Conservation (phyloP, 495 filamentous ascomycete species). For the Hypoxylon cercidicola region DNA sequence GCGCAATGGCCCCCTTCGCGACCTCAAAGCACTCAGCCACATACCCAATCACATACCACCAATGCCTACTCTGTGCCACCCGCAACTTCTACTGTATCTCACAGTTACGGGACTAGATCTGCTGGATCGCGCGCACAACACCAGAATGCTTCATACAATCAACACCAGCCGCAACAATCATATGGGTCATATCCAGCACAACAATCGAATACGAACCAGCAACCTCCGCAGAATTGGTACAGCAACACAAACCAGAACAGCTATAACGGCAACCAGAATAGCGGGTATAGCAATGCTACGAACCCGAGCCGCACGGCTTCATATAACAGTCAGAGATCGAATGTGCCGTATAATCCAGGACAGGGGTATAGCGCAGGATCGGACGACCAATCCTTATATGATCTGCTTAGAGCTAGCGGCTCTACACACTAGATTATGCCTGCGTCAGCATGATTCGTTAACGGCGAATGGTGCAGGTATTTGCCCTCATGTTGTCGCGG, state of each 20-base stretch:
- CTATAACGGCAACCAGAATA: slow-evolving; percentile 34
- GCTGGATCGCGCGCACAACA: slow-evolving; percentile 18
- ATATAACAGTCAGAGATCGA: slow-evolving; percentile 35
- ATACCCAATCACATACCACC: slow-evolving; percentile 25
- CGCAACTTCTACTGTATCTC: slow-evolving; percentile 24
- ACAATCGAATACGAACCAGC: slow-evolving; percentile 37
- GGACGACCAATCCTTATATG: slow-evolving; percentile 44
- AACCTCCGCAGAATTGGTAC: slow-evolving; percentile 43
- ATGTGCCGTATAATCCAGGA: slow-evolving; percentile 25
- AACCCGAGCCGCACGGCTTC: slow-evolving; percentile 22
- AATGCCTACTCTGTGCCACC: slow-evolving; percentile 34
- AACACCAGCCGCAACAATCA: slow-evolving; percentile 33
- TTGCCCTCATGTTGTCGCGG: not conserved
- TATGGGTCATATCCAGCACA: slow-evolving; percentile 40
- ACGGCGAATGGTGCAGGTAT: too few relatives aligned
- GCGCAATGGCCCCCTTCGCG: slow-evolving; percentile 43
- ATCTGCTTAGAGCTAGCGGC: slow-evolving; percentile 33
- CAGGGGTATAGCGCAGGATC: slow-evolving; percentile 32
- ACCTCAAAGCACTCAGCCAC: slow-evolving; percentile 26
- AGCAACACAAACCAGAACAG: slow-evolving; percentile 29
- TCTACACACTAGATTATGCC: slow-evolving; percentile 33
- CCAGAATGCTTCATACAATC: slow-evolving; percentile 35
- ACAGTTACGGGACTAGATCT: slow-evolving; percentile 34
- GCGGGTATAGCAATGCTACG: slow-evolving; percentile 18
- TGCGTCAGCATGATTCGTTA: not conserved